These are phyloP conservation scores for Globisporangium heterothallicum DNA, from an alignment of 352 stramenopile species.

Conservation along the genomic window DNA sequence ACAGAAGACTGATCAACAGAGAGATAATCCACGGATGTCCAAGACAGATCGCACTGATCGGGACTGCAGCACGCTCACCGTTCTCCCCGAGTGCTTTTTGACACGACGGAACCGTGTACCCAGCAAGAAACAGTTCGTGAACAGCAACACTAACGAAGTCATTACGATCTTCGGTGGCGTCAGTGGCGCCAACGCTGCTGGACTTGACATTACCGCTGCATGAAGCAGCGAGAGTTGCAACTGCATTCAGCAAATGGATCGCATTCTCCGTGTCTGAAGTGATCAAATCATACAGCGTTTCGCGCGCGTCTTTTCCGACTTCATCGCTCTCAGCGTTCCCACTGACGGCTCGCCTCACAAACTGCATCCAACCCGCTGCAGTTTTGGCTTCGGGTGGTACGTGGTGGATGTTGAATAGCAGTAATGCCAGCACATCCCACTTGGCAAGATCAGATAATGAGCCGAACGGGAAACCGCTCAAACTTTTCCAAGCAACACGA, in stretches of 20 bases:
- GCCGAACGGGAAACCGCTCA: conserved; percentile 61
- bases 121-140: conserved; percentile 63
- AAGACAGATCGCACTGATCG: conserved; percentile 60
- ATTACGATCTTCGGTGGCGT: conserved; percentile 22
- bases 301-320: conserved; percentile 26
- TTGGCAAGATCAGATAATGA: conserved; percentile 69
- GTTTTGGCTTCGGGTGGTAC: conserved; percentile 57
- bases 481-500: conserved; percentile 70
- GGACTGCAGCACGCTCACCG: conserved; percentile 40
- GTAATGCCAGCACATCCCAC: conserved; percentile 74
- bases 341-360: conserved; percentile 37
- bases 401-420: conserved; percentile 70
- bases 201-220: conserved; percentile 14
- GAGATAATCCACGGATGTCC: conserved; percentile 57
- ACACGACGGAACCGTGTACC: conserved; percentile 43
- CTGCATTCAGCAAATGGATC: conserved; percentile 64
- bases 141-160: conserved; percentile 51
- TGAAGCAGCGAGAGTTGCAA: conserved; percentile 32
- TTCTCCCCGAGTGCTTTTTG: conserved; percentile 40
- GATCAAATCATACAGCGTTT: conserved; percentile 55
- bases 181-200: conserved; percentile 29
- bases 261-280: conserved; percentile 56
- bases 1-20: conserved; percentile 51
- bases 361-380: conserved; percentile 52
- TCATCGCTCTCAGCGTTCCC: conserved; percentile 21